phyloP scores from a whole-genome alignment of 2,329 filamentous ascomycete species.

The Colletotrichum tamarilloi region DNA sequence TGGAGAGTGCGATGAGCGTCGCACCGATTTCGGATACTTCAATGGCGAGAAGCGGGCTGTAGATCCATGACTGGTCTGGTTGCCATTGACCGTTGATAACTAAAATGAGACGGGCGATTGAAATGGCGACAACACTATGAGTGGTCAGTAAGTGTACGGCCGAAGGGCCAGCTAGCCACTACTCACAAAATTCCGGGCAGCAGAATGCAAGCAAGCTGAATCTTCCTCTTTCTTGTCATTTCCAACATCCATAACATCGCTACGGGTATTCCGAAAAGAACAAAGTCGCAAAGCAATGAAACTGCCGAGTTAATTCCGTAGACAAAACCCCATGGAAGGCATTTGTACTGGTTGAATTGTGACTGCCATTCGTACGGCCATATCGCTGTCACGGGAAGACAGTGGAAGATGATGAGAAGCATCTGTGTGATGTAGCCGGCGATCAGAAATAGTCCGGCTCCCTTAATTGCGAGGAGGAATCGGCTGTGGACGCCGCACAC shows the following conservation, averaged over 20 bases:
- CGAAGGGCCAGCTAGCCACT: background rate
- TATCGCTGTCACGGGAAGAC: conserved; percentile 58
- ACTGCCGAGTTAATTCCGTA: conserved; percentile 62
- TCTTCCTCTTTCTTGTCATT: conserved; percentile 55
- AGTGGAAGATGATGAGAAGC: conserved; percentile 63
- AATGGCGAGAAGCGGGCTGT: conserved; percentile 60
- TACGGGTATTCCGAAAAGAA: conserved; percentile 62
- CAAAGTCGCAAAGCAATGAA: conserved; percentile 60
- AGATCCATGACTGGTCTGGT: conserved; percentile 60
- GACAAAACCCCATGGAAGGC: conserved; percentile 61
- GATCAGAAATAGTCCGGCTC: conserved; percentile 50
- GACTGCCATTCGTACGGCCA: conserved; percentile 64
- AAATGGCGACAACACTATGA: conserved; percentile 59
- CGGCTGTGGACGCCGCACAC: conserved; percentile 52
- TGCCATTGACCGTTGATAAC: conserved; percentile 60
- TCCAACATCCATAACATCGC: conserved; percentile 59
- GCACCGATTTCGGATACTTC: conserved; percentile 62
- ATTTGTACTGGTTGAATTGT: conserved; percentile 52
- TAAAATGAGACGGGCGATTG: conserved; percentile 57
- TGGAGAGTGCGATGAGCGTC: conserved; percentile 61
- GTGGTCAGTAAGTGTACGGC: background rate
- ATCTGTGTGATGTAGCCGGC: conserved; percentile 59
- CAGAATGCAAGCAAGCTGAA: conserved; percentile 59
- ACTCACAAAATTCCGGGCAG: conserved; percentile 61
- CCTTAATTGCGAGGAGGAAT: conserved; percentile 49